These are phyloP conservation scores for Drosera spatulata DNA, from an alignment of 179 eudicot genomes.

Conservation along the genomic window DNA sequence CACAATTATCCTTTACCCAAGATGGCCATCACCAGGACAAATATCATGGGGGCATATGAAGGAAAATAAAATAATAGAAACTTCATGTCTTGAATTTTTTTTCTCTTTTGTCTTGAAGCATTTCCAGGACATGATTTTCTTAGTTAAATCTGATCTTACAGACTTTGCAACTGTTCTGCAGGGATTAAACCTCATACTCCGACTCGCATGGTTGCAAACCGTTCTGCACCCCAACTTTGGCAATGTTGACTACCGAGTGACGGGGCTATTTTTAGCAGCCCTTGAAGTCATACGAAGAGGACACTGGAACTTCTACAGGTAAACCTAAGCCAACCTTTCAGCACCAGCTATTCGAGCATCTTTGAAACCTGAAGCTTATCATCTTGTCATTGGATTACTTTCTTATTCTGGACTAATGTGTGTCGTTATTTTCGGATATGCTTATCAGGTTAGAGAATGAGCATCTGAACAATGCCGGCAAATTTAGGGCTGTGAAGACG, in stretches of 20 bases:
- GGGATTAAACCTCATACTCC: slow-evolving; percentile 72
- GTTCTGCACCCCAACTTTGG: slow-evolving; percentile 67
- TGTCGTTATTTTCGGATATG: neutral
- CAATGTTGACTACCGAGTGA: slow-evolving; percentile 59
- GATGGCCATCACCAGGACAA: too few relatives aligned
- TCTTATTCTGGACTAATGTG: neutral
- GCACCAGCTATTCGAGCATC: neutral
- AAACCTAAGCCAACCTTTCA: slow-evolving; percentile 1
- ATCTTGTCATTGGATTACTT: neutral
- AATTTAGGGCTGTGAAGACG: slow-evolving; percentile 44
- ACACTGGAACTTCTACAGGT: slow-evolving; percentile 94
- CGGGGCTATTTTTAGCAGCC: slow-evolving; percentile 83
- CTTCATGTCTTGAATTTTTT: neutral
- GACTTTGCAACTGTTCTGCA: too few relatives aligned
- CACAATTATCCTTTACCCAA: too few relatives aligned
- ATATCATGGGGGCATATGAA: too few relatives aligned
- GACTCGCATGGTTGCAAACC: slow-evolving; percentile 92
- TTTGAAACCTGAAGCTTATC: neutral
- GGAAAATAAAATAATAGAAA: too few relatives aligned
- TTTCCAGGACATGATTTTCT: neutral
- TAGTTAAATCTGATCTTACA: too few relatives aligned
- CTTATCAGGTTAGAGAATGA: slow-evolving; percentile 80
- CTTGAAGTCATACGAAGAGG: slow-evolving; percentile 92
- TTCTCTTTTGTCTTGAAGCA: neutral
- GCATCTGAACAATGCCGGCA: slow-evolving; percentile 44